Percentiles rank a stretch among this genome's conserved stretches.
Evolutionary conservation across 768 basidiomycete genomes (phyloP).

Genomic region (Xanthoconium purpureum): DNA sequence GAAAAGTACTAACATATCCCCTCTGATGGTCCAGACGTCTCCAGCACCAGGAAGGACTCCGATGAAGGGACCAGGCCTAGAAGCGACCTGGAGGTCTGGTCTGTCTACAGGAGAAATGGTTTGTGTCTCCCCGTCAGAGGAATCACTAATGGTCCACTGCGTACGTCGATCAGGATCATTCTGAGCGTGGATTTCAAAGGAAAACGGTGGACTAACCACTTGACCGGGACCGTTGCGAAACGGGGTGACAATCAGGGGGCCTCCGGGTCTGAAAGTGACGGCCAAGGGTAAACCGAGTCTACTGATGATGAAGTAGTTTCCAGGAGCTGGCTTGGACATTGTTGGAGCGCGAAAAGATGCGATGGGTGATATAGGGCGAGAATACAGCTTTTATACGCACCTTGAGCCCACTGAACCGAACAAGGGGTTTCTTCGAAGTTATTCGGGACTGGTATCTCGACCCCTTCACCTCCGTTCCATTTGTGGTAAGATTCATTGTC

Average conservation of each 20-base stretch:
- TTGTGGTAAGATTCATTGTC: too few species aligned
- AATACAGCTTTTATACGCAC: not conserved
- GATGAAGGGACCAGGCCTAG: not conserved
- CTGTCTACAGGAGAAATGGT: not conserved
- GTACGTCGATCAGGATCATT: not conserved
- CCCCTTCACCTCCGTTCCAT: not conserved
- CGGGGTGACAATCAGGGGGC: too few species aligned
- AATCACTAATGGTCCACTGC: not conserved
- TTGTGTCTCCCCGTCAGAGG: not conserved
- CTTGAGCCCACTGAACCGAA: too few species aligned
- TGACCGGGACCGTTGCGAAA: too few species aligned
- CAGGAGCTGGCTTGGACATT: not conserved
- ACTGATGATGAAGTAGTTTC: not conserved
- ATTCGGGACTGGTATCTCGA: not conserved
- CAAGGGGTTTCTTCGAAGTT: not conserved
- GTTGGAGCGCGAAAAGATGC: not conserved
- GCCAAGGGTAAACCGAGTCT: too few species aligned
- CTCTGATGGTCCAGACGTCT: not conserved
- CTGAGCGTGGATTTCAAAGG: too few species aligned
- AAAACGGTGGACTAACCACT: too few species aligned
- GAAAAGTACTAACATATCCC: not conserved
- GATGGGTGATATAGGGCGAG: not conserved
- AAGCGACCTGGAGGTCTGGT: not conserved
- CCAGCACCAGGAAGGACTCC: not conserved
- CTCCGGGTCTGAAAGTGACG: not conserved